phyloP scores from a whole-genome alignment of 1,284 basidiomycete genomes.

The Tilletia walkeri region DNA sequence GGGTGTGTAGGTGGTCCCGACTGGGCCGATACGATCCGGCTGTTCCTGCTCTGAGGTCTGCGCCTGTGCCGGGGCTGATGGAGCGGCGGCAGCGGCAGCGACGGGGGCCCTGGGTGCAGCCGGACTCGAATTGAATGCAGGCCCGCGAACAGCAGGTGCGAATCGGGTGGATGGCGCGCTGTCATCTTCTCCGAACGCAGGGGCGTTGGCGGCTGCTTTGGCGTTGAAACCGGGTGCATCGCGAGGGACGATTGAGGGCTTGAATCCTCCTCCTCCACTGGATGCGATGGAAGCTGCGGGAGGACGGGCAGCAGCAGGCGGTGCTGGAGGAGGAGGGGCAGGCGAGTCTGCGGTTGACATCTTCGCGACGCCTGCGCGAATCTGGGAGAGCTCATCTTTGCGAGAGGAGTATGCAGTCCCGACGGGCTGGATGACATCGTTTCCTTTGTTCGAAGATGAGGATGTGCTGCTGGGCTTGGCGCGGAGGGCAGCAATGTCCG shows the following conservation, averaged over 20 bases:
- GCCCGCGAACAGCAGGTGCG: slow-evolving; percentile 6
- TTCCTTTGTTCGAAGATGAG: slow-evolving; percentile 11
- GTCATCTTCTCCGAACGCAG: slow-evolving; percentile 13
- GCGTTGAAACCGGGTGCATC: slow-evolving; percentile 14
- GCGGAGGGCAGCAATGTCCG: slow-evolving; percentile 51
- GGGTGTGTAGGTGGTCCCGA: slow-evolving; percentile 52
- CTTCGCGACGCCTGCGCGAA: slow-evolving; percentile 37
- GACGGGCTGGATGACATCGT: slow-evolving; percentile 46
- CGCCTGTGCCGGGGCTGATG: slow-evolving; percentile 13
- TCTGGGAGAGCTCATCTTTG: slow-evolving; percentile 47
- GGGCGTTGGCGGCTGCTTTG: slow-evolving; percentile 14
- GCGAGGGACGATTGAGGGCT: neutral
- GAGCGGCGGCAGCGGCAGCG: slow-evolving; percentile 18
- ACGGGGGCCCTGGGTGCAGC: slow-evolving; percentile 18
- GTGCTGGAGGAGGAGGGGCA: slow-evolving; percentile 22
- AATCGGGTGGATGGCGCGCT: neutral
- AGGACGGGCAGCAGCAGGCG: slow-evolving; percentile 23
- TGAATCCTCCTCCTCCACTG: neutral
- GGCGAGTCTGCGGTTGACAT: slow-evolving; percentile 16
- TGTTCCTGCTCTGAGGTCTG: slow-evolving; percentile 29
- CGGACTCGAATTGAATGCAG: neutral
- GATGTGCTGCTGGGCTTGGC: slow-evolving; percentile 21
- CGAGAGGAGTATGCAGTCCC: slow-evolving; percentile 46
- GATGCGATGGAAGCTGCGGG: slow-evolving; percentile 13
- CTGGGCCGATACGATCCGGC: slow-evolving; percentile 51